Evolutionary conservation across 1,284 basidiomycete genomes (phyloP).

Genomic region (Papiliotrema fonsecae): DNA sequence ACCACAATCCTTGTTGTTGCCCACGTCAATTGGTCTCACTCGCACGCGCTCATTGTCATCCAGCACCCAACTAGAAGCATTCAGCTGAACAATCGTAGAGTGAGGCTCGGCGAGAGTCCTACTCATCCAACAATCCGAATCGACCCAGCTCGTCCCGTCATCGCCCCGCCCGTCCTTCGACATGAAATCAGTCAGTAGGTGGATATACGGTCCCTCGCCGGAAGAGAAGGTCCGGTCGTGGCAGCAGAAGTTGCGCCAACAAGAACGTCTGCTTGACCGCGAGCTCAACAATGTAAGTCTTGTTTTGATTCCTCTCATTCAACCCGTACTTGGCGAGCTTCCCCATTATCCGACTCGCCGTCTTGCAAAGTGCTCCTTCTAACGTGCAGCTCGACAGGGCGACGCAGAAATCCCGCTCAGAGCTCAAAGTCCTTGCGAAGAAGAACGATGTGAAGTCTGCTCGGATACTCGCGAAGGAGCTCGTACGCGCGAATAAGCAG

Average conservation of each 20-base stretch:
- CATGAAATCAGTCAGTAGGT: conserved; percentile 51
- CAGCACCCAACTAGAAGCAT: too few species aligned
- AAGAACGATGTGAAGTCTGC: conserved; percentile 93
- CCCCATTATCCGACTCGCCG: background rate
- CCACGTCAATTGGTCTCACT: too few species aligned
- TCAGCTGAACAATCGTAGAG: too few species aligned
- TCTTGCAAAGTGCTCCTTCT: conserved; percentile 1
- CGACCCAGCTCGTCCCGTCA: too few species aligned
- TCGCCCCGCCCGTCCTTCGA: too few species aligned
- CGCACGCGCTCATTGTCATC: too few species aligned
- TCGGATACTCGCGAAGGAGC: conserved; percentile 82
- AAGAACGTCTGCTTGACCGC: conserved; percentile 76
- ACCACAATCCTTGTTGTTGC: too few species aligned
- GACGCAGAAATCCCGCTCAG: conserved; percentile 70
- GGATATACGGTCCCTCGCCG: conserved; percentile 89
- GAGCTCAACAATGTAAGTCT: conserved; percentile 86
- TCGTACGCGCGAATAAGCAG: conserved; percentile 93
- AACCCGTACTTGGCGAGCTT: background rate
- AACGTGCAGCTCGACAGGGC: conserved; percentile 68
- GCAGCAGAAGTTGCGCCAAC: conserved; percentile 75
- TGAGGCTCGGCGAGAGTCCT: too few species aligned
- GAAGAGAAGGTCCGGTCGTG: conserved; percentile 85
- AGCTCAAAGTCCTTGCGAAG: conserved; percentile 82
- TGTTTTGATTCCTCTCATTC: conserved; percentile 5
- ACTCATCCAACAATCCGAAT: too few species aligned